phyloP scores from a whole-genome alignment of 2,329 filamentous ascomycete species.

The Raffaelea ambrosiae region DNA sequence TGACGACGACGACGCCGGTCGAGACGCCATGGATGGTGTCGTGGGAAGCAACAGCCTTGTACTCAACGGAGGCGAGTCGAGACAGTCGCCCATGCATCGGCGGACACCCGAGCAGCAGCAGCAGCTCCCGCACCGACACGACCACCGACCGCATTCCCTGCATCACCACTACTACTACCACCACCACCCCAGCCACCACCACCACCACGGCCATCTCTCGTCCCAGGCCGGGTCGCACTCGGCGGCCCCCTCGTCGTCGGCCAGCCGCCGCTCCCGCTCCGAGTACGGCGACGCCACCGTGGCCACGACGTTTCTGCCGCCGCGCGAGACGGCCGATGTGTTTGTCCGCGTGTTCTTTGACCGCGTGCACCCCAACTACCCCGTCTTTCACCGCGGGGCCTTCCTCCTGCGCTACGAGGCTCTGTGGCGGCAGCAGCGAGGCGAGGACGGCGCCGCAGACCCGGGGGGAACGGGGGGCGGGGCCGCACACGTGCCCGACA shows the following conservation, averaged over 20 bases:
- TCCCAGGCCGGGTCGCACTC: too few species aligned
- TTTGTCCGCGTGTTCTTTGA: constrained; percentile 14
- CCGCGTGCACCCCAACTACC: constrained; percentile 12
- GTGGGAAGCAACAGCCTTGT: too few species aligned
- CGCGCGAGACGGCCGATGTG: constrained; percentile 10
- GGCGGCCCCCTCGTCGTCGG: background rate
- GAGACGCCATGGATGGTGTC: constrained; percentile 5
- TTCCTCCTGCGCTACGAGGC: constrained; percentile 10
- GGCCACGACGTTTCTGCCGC: constrained; percentile 7
- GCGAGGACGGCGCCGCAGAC: background rate
- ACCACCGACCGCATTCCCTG: background rate
- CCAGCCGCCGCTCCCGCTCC: constrained; percentile 5
- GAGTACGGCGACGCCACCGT: constrained; percentile 8
- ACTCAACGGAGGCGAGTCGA: too few species aligned
- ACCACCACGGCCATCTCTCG: too few species aligned
- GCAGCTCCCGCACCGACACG: background rate
- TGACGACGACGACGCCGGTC: background rate
- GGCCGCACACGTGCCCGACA: background rate
- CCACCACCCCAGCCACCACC: background rate
- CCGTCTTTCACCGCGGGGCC: constrained; percentile 7
- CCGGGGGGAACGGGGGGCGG: background rate
- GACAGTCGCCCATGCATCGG: background rate
- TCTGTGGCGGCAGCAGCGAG: constrained; percentile 3
- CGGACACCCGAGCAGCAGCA: background rate
- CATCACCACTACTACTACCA: too few species aligned